Percentiles rank a stretch among this genome's conserved stretches.
Evolutionary conservation across 345 rosid species (phyloP).

Genomic region (Populus davidiana): DNA sequence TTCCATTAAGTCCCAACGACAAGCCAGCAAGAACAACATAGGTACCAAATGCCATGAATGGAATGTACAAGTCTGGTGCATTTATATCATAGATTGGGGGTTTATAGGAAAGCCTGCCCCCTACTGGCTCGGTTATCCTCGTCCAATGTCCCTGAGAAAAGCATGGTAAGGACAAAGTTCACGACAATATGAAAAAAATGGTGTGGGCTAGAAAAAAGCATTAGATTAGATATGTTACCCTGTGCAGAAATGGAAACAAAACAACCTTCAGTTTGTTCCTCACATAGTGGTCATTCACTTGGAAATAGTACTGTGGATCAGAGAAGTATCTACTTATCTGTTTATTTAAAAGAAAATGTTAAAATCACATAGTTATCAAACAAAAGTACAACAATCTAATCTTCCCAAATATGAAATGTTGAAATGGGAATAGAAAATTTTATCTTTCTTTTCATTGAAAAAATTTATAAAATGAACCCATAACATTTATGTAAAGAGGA

Average conservation of each 20-base stretch:
- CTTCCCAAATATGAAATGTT: background rate
- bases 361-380: background rate
- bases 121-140: conserved; percentile 90
- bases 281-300: conserved; percentile 94
- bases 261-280: conserved; percentile 96
- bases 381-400: background rate
- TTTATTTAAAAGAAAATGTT: conserved; percentile 13
- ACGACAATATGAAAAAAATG: background rate
- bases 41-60: conserved; percentile 92
- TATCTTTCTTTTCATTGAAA: too few species aligned
- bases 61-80: conserved; percentile 93
- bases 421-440: background rate
- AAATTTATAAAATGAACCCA: background rate
- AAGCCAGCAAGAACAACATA: conserved; percentile 88
- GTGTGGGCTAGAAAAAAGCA: conserved; percentile 2
- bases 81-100: conserved; percentile 90
- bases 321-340: conserved; percentile 91
- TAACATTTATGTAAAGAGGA: background rate
- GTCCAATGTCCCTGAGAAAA: conserved; percentile 84
- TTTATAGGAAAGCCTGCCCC: conserved; percentile 94
- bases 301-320: conserved; percentile 95
- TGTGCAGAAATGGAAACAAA: conserved; percentile 83
- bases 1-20: conserved; percentile 72
- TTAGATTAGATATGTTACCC: conserved; percentile 47
- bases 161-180: conserved; percentile 9